Percentiles rank a stretch among this genome's conserved stretches.
Conservation (phyloP, 2,329 filamentous ascomycete genomes). For the Parascedosporium putredinis region DNA sequence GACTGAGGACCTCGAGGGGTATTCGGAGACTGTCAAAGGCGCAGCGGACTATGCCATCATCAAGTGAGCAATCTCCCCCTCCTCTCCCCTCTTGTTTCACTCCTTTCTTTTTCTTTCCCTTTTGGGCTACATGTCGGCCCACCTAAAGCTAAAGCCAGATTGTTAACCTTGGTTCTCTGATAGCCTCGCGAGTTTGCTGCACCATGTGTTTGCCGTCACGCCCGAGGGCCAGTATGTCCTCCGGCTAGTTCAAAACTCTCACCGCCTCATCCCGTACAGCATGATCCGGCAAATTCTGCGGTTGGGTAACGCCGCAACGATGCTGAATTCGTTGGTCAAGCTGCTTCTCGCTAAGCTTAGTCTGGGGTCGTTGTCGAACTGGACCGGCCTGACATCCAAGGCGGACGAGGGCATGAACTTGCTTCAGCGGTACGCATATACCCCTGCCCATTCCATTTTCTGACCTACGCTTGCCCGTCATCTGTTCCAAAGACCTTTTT, state of each 20-base stretch:
- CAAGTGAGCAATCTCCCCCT: constrained; percentile 40
- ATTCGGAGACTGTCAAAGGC: constrained; percentile 51
- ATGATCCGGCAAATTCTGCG: constrained; percentile 63
- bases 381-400: constrained; percentile 61
- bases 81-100: not conserved
- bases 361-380: constrained; percentile 65
- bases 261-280: constrained; percentile 61
- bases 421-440: constrained; percentile 50
- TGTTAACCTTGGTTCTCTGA: not conserved
- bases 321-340: constrained; percentile 66
- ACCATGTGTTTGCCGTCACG: constrained; percentile 62
- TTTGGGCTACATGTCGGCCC: not conserved
- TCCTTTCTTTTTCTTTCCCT: not conserved
- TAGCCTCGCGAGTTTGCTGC: constrained; percentile 63
- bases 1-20: constrained; percentile 52
- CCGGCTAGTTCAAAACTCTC: constrained; percentile 58
- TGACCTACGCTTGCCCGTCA: no score
- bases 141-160: no score
- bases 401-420: constrained; percentile 74
- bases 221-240: constrained; percentile 67
- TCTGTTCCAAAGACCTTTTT: no score
- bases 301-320: constrained; percentile 69
- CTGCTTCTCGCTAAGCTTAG: constrained; percentile 70
- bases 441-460: no score
- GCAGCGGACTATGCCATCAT: constrained; percentile 57